phyloP scores from a whole-genome alignment of 2,329 filamentous ascomycete species.

The Sphaerostilbella broomeana region DNA sequence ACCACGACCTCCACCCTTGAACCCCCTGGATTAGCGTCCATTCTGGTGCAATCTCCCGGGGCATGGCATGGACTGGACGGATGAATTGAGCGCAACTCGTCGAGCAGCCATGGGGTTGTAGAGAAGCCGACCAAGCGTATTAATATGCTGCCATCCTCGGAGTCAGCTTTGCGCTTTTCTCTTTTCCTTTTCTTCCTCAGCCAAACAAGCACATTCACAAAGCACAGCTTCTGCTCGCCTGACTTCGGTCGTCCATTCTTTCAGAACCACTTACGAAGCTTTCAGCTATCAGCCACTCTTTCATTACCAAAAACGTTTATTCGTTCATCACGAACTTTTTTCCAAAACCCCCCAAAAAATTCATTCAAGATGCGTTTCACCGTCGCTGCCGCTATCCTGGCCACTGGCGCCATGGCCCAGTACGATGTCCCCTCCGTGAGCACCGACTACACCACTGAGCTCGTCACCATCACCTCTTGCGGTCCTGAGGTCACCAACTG shows the following conservation, averaged over 20 bases:
- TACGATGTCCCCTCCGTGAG: conserved; percentile 34
- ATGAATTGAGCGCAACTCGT: background rate
- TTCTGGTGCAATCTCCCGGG: conserved; percentile 17
- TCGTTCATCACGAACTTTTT: conserved; percentile 23
- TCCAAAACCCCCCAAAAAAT: conserved; percentile 25
- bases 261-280: conserved; percentile 29
- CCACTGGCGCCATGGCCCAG: conserved; percentile 22
- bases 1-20: conserved; percentile 8
- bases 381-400: conserved; percentile 41
- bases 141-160: conserved; percentile 40
- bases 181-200: conserved; percentile 32
- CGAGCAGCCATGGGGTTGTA: conserved; percentile 4
- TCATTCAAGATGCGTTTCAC: conserved; percentile 58
- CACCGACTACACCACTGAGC: conserved; percentile 51
- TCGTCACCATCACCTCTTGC: conserved; percentile 58
- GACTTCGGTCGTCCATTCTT: conserved; percentile 56
- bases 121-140: conserved; percentile 28
- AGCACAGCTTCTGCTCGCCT: conserved; percentile 37
- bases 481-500: conserved; percentile 55
- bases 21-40: conserved; percentile 16
- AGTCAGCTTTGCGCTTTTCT: conserved; percentile 12
- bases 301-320: conserved; percentile 23
- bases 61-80: conserved; percentile 7
- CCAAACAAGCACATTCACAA: conserved; percentile 36
- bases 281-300: conserved; percentile 28